These are phyloP conservation scores for Capsicum rhomboideum DNA, from an alignment of 257 asterid genomes.

Conservation along the genomic window DNA sequence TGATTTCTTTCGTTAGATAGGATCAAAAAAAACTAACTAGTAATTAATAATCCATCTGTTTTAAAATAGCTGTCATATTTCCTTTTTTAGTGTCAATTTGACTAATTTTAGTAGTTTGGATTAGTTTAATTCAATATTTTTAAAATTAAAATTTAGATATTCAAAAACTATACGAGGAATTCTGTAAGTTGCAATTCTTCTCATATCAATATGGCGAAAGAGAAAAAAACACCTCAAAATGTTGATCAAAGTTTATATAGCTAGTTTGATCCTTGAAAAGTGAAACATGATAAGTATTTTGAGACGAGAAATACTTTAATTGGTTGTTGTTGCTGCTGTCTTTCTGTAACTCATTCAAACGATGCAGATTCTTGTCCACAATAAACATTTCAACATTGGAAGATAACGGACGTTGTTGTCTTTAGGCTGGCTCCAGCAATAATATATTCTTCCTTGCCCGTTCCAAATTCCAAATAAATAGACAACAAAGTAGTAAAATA, in stretches of 20 bases:
- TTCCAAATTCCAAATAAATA: background rate
- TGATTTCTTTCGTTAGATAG: background rate
- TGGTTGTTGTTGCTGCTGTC: background rate
- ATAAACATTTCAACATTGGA: background rate
- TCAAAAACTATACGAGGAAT: too few relatives aligned
- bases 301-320: background rate
- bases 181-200: background rate
- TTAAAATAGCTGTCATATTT: too few relatives aligned
- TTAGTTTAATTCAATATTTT: too few relatives aligned
- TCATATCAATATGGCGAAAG: background rate
- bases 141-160: too few relatives aligned
- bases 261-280: background rate
- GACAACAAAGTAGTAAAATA: background rate
- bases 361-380: background rate
- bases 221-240: background rate
- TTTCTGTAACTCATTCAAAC: background rate
- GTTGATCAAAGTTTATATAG: background rate
- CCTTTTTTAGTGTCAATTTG: too few relatives aligned
- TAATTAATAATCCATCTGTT: too few relatives aligned
- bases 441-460: background rate
- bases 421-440: background rate
- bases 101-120: too few relatives aligned
- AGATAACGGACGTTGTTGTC: background rate
- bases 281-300: background rate
- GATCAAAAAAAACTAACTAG: background rate